Percentiles rank a stretch among this genome's conserved stretches.
These are phyloP conservation scores for Blastobotrys terrestris DNA, from an alignment of 805 yeast species.

Conservation along the genomic window DNA sequence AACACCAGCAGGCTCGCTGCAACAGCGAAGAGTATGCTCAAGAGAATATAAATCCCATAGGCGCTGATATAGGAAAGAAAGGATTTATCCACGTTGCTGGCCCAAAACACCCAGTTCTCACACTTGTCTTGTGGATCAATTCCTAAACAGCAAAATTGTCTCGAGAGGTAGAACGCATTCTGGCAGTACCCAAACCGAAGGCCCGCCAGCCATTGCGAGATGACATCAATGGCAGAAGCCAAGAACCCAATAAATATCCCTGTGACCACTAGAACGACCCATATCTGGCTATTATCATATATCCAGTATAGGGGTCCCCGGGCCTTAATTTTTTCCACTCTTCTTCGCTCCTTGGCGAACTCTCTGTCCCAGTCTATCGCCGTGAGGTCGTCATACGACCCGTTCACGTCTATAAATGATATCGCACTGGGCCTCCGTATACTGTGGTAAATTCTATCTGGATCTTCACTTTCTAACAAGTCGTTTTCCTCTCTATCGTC, in stretches of 20 bases:
- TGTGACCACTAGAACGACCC: slow-evolving; percentile 64
- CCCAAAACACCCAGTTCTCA: slow-evolving; percentile 33
- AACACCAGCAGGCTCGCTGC: slow-evolving; percentile 33
- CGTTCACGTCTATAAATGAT: slow-evolving; percentile 3
- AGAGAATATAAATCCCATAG: slow-evolving; percentile 34
- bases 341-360: slow-evolving; percentile 24
- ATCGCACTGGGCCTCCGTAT: not conserved
- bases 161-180: slow-evolving; percentile 55
- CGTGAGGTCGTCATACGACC: slow-evolving; percentile 10
- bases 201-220: slow-evolving; percentile 76
- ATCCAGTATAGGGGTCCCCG: slow-evolving; percentile 23
- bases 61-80: slow-evolving; percentile 30
- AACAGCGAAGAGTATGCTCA: slow-evolving; percentile 36
- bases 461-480: not conserved
- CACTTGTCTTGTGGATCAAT: slow-evolving; percentile 37
- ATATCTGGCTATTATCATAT: slow-evolving; percentile 38
- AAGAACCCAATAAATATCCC: slow-evolving; percentile 71
- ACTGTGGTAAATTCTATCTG: slow-evolving; percentile 5
- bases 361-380: slow-evolving; percentile 35
- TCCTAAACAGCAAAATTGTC: slow-evolving; percentile 72
- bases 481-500: not conserved
- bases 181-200: slow-evolving; percentile 71
- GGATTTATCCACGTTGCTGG: slow-evolving; percentile 22
- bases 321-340: slow-evolving; percentile 9
- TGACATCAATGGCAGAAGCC: slow-evolving; percentile 71